Evolutionary conservation across 2,329 filamentous ascomycete genomes (phyloP), one percentile per base, ranked within the genome.

Genomic region (Fusarium proliferatum): DNA sequence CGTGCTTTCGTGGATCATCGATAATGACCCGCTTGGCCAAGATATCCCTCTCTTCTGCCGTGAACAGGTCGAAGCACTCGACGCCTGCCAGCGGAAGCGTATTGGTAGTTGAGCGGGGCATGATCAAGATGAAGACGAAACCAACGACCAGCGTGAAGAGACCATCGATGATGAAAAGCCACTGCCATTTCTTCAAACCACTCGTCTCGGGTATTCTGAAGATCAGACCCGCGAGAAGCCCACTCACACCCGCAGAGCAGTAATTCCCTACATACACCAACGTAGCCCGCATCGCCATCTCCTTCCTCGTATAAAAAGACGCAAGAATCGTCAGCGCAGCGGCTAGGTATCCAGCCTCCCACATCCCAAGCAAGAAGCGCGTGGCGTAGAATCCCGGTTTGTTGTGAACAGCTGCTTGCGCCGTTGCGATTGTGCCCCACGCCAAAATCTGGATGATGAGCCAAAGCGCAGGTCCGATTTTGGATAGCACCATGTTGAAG

Each of bases 211-310:
- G 33, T 2, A 66, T 67, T 36, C 30, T 46, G 1, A 67, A 67
- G 13, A 67, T 66, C 8, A 67, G 1, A 0, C 62, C 64, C 0
- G 64, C 52, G 2, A 67, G 34, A 3, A 67, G 38, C 19, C 64
- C 64, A 11, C 64, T 58, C 1, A 67, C 64, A 1, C 64, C 64
- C 1, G 64, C 43, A 52, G 64, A 67, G 34, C 64, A 45, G 2
- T 67, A 67, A 10, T 67, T 67, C 1, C 64, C 64, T 15, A 67
- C 62, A n/a, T 67, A 67, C 4, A 67, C 62, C 2, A 67, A 4
- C 6, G 64, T 67, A 0, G 51, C 64, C 2, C 62, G 10, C 12
- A 67, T 15, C 2, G 51, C 64, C 64, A 67, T 67, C 11, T 67
- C 64, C 0, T 6, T 67, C 1, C 64, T 23, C 0, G 62, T 67